Conservation (phyloP, 148 eudicot genomes). For the Rhododendron molle region DNA sequence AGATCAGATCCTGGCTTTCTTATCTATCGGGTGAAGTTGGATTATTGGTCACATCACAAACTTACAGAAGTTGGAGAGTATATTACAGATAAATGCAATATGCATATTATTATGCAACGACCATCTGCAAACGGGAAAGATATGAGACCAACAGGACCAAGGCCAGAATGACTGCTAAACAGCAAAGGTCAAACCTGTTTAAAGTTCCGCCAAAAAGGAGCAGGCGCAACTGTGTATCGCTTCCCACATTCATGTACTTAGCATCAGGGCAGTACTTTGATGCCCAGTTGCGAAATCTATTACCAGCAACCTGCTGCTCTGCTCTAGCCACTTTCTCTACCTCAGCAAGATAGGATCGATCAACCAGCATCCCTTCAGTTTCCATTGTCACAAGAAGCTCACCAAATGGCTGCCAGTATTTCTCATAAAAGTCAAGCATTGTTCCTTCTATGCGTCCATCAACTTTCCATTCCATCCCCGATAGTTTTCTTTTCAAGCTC, state of each 20-base stretch:
- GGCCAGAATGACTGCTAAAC: neutral
- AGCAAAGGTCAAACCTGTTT: conserved; percentile 52
- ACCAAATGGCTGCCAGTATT: conserved; percentile 94
- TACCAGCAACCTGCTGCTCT: conserved; percentile 75
- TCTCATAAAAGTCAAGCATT: conserved; percentile 67
- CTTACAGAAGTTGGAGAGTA: neutral
- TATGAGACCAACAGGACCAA: neutral
- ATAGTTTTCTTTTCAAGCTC: conserved; percentile 63
- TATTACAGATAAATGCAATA: neutral
- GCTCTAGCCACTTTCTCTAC: conserved; percentile 87
- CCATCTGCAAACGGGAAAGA: neutral
- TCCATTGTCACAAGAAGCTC: conserved; percentile 87
- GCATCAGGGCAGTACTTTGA: conserved; percentile 87
- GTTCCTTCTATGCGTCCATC: conserved; percentile 48
- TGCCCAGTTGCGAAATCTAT: conserved; percentile 91
- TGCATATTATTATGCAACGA: neutral
- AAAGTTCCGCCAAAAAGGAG: conserved; percentile 80
- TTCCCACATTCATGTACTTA: conserved; percentile 86
- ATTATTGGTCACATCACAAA: neutral
- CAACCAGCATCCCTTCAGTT: conserved; percentile 88
- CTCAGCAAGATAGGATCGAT: conserved; percentile 73
- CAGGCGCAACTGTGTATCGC: conserved; percentile 86
- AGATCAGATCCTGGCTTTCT: neutral
- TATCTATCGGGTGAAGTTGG: neutral
- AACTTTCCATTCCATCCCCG: conserved; percentile 54